Percentiles rank a stretch among this genome's conserved stretches.
Conservation (phyloP, 306 rosid genomes). For the Prunus padus region DNA sequence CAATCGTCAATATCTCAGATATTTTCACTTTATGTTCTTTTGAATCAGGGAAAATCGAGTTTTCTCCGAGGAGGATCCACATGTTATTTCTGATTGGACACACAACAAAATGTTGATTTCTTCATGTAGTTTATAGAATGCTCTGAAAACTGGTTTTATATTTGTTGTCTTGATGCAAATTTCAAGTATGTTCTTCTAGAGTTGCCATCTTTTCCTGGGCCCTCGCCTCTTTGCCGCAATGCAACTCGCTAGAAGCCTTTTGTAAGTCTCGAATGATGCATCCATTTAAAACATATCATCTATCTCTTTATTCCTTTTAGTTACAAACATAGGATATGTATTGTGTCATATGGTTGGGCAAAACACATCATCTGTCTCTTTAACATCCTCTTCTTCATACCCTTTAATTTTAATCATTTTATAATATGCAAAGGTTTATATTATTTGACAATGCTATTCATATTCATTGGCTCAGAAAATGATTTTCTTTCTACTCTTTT, state of each 20-base stretch:
- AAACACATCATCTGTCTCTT: not conserved
- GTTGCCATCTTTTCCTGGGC: slow-evolving; percentile 96
- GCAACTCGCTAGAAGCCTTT: slow-evolving; percentile 74
- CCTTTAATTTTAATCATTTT: not conserved
- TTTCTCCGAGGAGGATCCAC: slow-evolving; percentile 86
- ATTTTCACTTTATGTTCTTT: slow-evolving; percentile 29
- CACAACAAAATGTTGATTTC: slow-evolving; percentile 13
- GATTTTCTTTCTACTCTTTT: no score
- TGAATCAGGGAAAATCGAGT: slow-evolving; percentile 78
- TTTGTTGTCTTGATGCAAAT: slow-evolving; percentile 24
- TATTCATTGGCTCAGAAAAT: no score
- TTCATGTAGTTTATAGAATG: slow-evolving; percentile 22
- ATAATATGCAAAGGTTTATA: not conserved
- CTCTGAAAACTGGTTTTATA: slow-evolving; percentile 12
- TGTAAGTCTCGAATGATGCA: slow-evolving; percentile 54
- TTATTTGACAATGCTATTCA: not conserved
- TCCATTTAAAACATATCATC: slow-evolving; percentile 2
- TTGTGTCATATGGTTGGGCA: not conserved
- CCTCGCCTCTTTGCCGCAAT: slow-evolving; percentile 96
- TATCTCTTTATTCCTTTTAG: not conserved
- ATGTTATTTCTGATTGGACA: slow-evolving; percentile 81
- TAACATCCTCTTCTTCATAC: not conserved
- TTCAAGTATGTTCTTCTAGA: slow-evolving; percentile 76
- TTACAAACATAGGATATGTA: not conserved
- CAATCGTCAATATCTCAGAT: slow-evolving; percentile 21